phyloP scores from a whole-genome alignment of 805 yeast genomes.

The Metschnikowia matae region DNA sequence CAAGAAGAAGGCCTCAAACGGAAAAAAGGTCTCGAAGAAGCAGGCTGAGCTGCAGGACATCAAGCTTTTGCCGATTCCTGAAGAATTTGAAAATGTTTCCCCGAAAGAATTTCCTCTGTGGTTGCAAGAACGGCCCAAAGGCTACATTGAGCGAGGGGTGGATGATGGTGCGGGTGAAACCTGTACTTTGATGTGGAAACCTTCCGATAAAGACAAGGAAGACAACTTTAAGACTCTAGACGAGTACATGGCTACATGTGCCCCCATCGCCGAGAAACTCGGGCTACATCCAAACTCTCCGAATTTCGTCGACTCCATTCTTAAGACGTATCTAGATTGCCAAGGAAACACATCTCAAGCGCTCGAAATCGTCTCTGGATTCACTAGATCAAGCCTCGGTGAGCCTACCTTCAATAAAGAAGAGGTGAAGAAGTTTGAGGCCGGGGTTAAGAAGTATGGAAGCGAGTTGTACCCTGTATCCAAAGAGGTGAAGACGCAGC shows the following conservation, averaged over 20 bases:
- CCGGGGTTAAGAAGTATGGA: constrained; percentile 67
- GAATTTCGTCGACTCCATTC: constrained; percentile 74
- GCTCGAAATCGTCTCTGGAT: constrained; percentile 35
- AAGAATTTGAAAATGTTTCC: constrained; percentile 37
- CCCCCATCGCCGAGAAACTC: constrained; percentile 52
- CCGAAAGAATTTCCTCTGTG: constrained; percentile 60
- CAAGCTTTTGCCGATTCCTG: constrained; percentile 42
- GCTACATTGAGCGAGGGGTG: constrained; percentile 81
- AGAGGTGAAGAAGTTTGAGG: constrained; percentile 69
- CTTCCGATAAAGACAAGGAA: constrained; percentile 28
- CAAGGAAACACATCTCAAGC: constrained; percentile 53
- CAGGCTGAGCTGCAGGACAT: constrained; percentile 17
- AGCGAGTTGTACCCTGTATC: constrained; percentile 74
- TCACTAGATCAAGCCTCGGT: constrained; percentile 55
- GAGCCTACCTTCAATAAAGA: constrained; percentile 73
- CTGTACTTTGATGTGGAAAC: constrained; percentile 63
- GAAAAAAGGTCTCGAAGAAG: constrained; percentile 15
- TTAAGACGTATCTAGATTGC: constrained; percentile 49
- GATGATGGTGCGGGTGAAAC: constrained; percentile 53
- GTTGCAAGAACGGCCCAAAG: constrained; percentile 75
- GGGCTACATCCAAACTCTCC: constrained; percentile 61
- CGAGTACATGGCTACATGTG: constrained; percentile 51
- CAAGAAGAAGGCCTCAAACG: constrained; percentile 12
- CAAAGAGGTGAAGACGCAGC: constrained; percentile 67
- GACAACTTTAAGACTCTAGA: constrained; percentile 40